phyloP scores from a whole-genome alignment of 2,329 filamentous ascomycete genomes.

The Trichoderma brevicompactum region DNA sequence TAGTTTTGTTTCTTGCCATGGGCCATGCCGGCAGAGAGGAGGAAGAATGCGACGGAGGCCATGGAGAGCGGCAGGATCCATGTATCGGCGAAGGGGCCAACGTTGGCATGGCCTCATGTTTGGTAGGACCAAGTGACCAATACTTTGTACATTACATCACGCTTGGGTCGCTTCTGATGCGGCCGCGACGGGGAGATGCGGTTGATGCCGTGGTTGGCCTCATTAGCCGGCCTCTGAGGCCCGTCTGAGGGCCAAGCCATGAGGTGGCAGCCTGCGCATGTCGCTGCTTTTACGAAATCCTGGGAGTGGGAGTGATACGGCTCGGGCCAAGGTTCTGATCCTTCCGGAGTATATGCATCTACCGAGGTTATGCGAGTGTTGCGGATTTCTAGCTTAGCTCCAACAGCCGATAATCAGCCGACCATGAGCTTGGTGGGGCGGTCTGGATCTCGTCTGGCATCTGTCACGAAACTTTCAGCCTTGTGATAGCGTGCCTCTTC shows the following conservation, averaged over 20 bases:
- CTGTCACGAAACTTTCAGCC: constrained; percentile 30
- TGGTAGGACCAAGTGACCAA: background rate
- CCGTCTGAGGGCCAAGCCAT: constrained; percentile 8
- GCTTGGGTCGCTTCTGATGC: constrained; percentile 30
- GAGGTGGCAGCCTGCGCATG: constrained; percentile 1
- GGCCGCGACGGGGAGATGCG: constrained; percentile 25
- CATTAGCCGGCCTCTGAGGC: constrained; percentile 15
- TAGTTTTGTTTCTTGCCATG: background rate
- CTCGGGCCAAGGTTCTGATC: background rate
- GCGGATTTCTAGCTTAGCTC: background rate
- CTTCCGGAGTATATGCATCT: background rate
- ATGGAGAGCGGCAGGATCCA: background rate
- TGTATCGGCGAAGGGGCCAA: constrained; percentile 3
- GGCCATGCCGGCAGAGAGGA: background rate
- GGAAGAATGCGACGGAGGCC: constrained; percentile 2
- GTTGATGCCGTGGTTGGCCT: constrained; percentile 27
- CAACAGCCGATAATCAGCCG: constrained; percentile 16
- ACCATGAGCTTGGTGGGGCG: constrained; percentile 2
- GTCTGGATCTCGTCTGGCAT: constrained; percentile 16
- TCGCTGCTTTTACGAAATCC: constrained; percentile 19
- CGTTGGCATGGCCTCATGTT: background rate
- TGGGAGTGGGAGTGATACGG: background rate
- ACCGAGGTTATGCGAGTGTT: background rate
- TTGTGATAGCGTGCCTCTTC: constrained; percentile 24
- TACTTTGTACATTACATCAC: constrained; percentile 6